Percentiles rank a stretch among this genome's conserved stretches.
Evolutionary conservation across 441 rosid genomes (phyloP).

Genomic region (Syzygium syzygioides): DNA sequence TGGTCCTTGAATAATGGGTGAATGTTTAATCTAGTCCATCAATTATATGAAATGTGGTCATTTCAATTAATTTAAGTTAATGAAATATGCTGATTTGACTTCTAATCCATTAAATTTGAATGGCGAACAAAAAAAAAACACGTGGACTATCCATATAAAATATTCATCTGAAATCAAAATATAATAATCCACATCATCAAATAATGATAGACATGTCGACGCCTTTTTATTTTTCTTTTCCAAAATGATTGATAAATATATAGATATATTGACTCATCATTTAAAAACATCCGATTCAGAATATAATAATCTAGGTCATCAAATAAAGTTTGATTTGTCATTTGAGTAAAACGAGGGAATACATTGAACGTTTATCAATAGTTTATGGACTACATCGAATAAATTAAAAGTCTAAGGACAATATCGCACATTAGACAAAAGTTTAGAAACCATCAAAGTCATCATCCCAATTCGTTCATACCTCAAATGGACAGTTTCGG

Average conservation of each 20-base stretch:
- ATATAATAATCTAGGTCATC: not conserved
- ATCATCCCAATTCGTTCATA: not conserved
- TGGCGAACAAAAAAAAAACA: not conserved
- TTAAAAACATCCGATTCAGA: not conserved
- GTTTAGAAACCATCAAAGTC: not conserved
- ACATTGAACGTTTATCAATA: not conserved
- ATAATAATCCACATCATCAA: not conserved
- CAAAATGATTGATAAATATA: not conserved
- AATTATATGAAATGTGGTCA: not conserved
- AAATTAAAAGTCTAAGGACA: not conserved
- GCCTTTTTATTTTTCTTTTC: not conserved
- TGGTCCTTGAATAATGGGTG: accelerated
- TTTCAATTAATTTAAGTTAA: not conserved
- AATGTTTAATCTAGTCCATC: not conserved
- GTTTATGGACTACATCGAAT: not conserved
- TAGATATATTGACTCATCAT: not conserved
- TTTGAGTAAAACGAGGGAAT: not conserved
- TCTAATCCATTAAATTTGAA: accelerated
- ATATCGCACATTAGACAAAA: no score
- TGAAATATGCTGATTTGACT: not conserved
- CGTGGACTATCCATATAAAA: accelerated
- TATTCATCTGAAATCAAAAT: not conserved
- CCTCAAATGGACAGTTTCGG: not conserved
- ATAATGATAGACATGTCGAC: accelerated
- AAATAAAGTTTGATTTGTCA: accelerated